These are phyloP conservation scores for Umbelopsis vinacea DNA, from an alignment of 192 early-diverging fungal genomes.

Conservation along the genomic window DNA sequence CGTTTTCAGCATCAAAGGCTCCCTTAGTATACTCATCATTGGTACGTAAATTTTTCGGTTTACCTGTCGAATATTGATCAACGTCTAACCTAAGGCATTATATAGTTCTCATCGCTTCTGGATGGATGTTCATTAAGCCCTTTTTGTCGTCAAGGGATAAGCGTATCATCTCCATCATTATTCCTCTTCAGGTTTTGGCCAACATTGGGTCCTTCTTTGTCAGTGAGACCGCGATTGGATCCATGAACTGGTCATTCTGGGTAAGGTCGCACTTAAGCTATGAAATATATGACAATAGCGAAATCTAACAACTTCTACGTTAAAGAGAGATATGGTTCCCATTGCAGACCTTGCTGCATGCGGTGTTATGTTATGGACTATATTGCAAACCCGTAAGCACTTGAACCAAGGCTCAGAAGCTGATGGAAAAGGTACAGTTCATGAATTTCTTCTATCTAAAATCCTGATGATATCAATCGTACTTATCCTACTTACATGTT, in stretches of 20 bases:
- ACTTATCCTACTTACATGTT: not conserved
- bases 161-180: conserved; percentile 52
- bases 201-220: conserved; percentile 51
- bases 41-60: conserved; percentile 21
- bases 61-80: not conserved
- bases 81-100: not conserved
- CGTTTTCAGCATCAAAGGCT: conserved; percentile 48
- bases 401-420: conserved; percentile 46
- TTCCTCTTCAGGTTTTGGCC: conserved; percentile 57
- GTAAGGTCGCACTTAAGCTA: conserved; percentile 28
- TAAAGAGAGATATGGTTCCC: conserved; percentile 44
- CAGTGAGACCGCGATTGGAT: conserved; percentile 56
- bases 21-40: conserved; percentile 56
- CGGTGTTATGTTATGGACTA: conserved; percentile 53
- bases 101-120: conserved; percentile 52
- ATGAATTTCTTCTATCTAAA: not conserved
- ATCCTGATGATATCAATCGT: too few relatives aligned
- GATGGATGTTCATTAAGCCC: conserved; percentile 64
- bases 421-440: conserved; percentile 55
- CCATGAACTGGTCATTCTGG: conserved; percentile 57
- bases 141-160: conserved; percentile 59
- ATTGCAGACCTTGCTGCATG: conserved; percentile 53
- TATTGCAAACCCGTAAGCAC: conserved; percentile 57
- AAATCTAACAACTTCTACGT: not conserved
- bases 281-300: not conserved